Evolutionary conservation across 108 stramenopile genomes (phyloP).

Genomic region (Fistulifera solaris): DNA sequence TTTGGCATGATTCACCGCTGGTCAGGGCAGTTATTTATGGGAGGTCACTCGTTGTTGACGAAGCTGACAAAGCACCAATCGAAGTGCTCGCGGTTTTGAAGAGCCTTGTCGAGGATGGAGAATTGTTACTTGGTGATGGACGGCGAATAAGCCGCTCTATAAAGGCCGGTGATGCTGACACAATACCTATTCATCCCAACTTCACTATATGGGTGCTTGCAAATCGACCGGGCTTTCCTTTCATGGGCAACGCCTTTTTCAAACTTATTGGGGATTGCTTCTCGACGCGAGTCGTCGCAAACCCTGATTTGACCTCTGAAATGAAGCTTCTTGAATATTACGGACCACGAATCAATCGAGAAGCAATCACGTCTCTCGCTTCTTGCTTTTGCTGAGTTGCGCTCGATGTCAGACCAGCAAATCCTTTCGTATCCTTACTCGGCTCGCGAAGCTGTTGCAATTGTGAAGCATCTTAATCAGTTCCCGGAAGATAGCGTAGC

Average conservation of each 20-base stretch:
- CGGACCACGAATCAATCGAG: constrained; percentile 40
- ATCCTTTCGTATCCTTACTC: constrained; percentile 70
- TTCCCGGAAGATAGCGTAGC: constrained; percentile 67
- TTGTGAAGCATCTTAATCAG: constrained; percentile 68
- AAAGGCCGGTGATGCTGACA: constrained; percentile 18
- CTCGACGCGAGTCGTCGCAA: constrained; percentile 42
- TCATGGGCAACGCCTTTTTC: constrained; percentile 82
- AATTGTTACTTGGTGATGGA: constrained; percentile 73
- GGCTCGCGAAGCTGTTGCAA: constrained; percentile 71
- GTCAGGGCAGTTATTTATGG: constrained; percentile 69
- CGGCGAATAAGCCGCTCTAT: constrained; percentile 17
- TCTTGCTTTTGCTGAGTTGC: constrained; percentile 56
- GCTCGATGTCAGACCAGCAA: constrained; percentile 50
- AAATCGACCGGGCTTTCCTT: constrained; percentile 87
- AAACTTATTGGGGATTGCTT: constrained; percentile 74
- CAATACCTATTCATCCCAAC: constrained; percentile 61
- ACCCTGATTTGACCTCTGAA: constrained; percentile 56
- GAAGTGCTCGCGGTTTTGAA: constrained; percentile 84
- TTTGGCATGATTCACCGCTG: constrained; percentile 75
- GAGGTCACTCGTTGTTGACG: constrained; percentile 75
- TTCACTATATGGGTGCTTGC: constrained; percentile 71
- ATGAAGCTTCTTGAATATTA: constrained; percentile 47
- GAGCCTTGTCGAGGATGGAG: constrained; percentile 82
- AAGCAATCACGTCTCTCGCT: constrained; percentile 38
- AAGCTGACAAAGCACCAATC: constrained; percentile 89